These are phyloP conservation scores for Salmacisia buchloeana DNA, from an alignment of 1,284 basidiomycete species.

Conservation along the genomic window DNA sequence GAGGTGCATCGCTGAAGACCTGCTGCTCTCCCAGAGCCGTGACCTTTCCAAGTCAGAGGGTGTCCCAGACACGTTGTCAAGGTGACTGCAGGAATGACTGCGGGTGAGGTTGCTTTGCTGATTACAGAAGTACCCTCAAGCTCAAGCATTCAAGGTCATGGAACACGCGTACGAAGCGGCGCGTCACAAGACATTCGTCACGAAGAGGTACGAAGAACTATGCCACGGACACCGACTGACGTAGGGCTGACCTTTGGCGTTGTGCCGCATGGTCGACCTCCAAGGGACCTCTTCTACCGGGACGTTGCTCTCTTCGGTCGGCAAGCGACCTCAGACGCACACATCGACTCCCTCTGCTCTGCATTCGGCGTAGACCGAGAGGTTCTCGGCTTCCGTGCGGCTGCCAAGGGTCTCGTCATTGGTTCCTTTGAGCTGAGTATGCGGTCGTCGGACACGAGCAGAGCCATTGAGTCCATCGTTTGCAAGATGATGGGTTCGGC, in stretches of 20 bases:
- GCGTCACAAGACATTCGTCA: not conserved
- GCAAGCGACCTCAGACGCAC: slow-evolving; percentile 25
- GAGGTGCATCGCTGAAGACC: no score
- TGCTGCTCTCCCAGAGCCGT: not conserved
- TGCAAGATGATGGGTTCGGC: not conserved
- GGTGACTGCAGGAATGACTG: not conserved
- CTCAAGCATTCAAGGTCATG: not conserved
- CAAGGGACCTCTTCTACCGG: slow-evolving; percentile 39
- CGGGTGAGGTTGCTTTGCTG: not conserved
- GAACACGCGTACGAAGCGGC: not conserved
- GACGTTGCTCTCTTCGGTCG: slow-evolving; percentile 23
- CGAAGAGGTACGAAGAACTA: not conserved
- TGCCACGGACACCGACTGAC: not conserved
- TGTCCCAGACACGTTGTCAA: not conserved
- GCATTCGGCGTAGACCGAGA: slow-evolving; percentile 14
- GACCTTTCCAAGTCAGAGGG: not conserved
- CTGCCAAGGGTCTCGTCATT: slow-evolving; percentile 25
- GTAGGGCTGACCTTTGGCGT: not conserved
- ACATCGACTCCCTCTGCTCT: slow-evolving; percentile 17
- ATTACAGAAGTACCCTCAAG: not conserved
- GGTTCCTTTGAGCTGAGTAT: slow-evolving; percentile 13
- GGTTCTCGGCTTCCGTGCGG: slow-evolving; percentile 28
- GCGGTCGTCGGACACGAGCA: no score
- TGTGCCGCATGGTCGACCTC: not conserved
- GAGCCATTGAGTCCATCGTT: not conserved